Conservation (phyloP, 768 basidiomycete genomes). For the Russula sp. region DNA sequence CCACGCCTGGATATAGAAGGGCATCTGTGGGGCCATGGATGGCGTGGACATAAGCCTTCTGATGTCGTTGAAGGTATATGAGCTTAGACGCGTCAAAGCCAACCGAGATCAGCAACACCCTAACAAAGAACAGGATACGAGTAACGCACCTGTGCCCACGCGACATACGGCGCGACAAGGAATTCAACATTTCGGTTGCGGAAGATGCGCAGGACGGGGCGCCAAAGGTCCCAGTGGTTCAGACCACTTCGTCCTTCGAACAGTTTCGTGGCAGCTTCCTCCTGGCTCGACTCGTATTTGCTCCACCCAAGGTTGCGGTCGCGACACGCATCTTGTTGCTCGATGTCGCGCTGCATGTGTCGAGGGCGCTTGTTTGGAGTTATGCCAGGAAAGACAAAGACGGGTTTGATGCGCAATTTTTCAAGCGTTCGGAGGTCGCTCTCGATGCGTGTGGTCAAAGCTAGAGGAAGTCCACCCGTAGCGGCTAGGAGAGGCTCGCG, state of each 20-base stretch:
- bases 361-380: conserved; percentile 70
- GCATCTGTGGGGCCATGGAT: conserved; percentile 89
- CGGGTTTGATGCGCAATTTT: conserved; percentile 89
- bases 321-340: conserved; percentile 55
- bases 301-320: conserved; percentile 85
- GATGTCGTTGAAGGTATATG: conserved; percentile 90
- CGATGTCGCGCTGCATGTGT: conserved; percentile 44
- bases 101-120: neutral
- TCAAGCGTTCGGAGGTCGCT: conserved; percentile 86
- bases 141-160: conserved; percentile 85
- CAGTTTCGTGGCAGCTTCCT: conserved; percentile 78
- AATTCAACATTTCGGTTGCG: conserved; percentile 94
- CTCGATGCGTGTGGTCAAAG: conserved; percentile 83
- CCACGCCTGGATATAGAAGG: conserved; percentile 79
- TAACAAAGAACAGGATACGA: neutral
- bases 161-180: conserved; percentile 89
- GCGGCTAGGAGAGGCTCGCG: conserved; percentile 91
- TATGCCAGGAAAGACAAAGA: conserved; percentile 96
- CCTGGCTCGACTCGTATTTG: conserved; percentile 87
- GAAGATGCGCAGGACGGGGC: conserved; percentile 86
- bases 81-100: conserved; percentile 43
- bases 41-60: conserved; percentile 90
- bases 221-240: conserved; percentile 87
- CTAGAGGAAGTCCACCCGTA: conserved; percentile 89
- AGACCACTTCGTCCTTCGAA: conserved; percentile 71